Base-by-base conservation (phyloP, 2,329 filamentous ascomycete genomes). In the Pseudogymnoascus sp. region DNA sequence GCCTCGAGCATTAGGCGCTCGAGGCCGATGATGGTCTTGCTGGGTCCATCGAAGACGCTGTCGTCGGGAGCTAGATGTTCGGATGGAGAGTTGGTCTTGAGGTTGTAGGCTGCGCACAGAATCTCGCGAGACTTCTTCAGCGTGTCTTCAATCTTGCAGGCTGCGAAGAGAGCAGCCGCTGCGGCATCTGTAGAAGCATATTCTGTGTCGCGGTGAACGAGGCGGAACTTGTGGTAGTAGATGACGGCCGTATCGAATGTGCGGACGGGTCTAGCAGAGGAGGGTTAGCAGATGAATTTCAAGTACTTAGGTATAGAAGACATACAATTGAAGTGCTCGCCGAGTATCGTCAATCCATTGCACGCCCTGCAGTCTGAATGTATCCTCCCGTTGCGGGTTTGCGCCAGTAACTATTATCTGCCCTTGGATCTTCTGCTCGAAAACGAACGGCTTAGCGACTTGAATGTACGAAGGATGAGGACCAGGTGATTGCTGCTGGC, bases 81-180 rank as follows among this genome's bases (percentile, higher is more conserved):
- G 74, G 89, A 73, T 76, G 87, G 67, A 69, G 66, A 61, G 59
- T 12, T 39, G 40, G 70, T 66, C 60, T 92, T 94, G 37, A 96
- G 78, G 71, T 96, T 97, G 75, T 93, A 91, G 25, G 90, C 88
- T 0, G 92, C 92, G 63, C 91, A 95, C 13, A 97, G 80, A 64
- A 99, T 95, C 66, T 99, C 94, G 63, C 85, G 86, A 3, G 91
- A 96, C 78, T 97, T 97, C 77, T 99, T 99, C 67, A 97, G 83
- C 0, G 94, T 99, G 74, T 99, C 94, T 75, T 99, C 94, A 52
- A 95, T 92, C 77, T 99, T 99, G 80, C 93, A 97, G 2, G 92
- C 92, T 2, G 92, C 89, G 71, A 97, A 93, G 7, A 99, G 79
- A 25, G 91, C 88, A 0, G 94, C 91, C 5, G 94, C 84, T 0